Conservation (phyloP, 2,329 filamentous ascomycete species). For the Penicillium sp. region DNA sequence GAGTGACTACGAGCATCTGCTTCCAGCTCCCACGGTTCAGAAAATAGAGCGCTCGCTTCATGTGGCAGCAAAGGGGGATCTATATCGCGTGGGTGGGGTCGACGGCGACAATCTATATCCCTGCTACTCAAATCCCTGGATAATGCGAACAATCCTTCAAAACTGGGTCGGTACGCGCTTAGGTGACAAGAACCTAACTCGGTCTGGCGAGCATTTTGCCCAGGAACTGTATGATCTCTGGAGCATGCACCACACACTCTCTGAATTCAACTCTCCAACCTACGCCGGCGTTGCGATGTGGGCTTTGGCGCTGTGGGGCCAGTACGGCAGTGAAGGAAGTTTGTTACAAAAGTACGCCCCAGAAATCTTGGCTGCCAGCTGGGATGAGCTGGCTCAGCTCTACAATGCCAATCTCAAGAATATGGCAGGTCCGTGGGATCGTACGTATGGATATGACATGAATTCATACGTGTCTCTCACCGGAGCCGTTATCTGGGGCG, state of each 20-base stretch:
- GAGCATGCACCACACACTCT: conserved; percentile 59
- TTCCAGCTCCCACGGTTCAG: conserved; percentile 42
- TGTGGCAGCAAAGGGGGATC: conserved; percentile 62
- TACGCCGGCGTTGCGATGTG: conserved; percentile 67
- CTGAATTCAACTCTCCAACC: conserved; percentile 66
- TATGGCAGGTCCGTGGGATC: conserved; percentile 68
- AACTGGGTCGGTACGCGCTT: conserved; percentile 62
- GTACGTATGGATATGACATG: conserved; percentile 68
- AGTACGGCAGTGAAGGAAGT: conserved; percentile 60
- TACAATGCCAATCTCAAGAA: conserved; percentile 65
- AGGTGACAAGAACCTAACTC: conserved; percentile 63
- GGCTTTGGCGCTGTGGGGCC: conserved; percentile 62
- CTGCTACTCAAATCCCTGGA: conserved; percentile 63
- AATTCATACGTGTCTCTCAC: conserved; percentile 64
- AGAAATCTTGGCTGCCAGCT: conserved; percentile 58
- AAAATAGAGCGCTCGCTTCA: conserved; percentile 59
- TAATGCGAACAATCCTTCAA: conserved; percentile 67
- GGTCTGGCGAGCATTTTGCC: conserved; percentile 60
- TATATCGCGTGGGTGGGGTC: conserved; percentile 64
- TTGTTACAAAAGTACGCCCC: conserved; percentile 58
- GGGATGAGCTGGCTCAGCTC: conserved; percentile 56
- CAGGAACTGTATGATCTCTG: conserved; percentile 62
- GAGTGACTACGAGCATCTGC: conserved; percentile 41
- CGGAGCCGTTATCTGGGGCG: conserved; percentile 62
- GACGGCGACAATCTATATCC: conserved; percentile 67